A percentile compares a stretch with the other conserved stretches of the same genome.
Evolutionary conservation across 768 basidiomycete species (phyloP).

Genomic region (Pulveroboletus sp.): DNA sequence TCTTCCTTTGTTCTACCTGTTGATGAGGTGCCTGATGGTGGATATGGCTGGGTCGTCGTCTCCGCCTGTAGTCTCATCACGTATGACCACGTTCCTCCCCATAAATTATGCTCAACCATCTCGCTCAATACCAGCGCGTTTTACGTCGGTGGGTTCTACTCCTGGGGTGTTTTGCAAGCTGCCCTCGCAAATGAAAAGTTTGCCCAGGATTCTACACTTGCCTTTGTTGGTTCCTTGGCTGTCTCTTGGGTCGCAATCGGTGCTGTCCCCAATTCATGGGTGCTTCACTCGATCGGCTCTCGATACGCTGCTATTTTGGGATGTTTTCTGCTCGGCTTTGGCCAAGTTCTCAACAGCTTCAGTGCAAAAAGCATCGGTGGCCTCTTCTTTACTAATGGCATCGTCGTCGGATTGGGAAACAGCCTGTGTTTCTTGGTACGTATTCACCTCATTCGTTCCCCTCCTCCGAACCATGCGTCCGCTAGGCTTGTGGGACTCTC

Average conservation of each 20-base stretch:
- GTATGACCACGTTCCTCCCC: conserved; percentile 12
- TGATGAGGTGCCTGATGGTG: conserved; percentile 26
- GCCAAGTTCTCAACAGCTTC: conserved; percentile 27
- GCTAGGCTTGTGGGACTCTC: conserved; percentile 30
- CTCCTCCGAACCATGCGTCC: background rate
- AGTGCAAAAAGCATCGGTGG: conserved; percentile 20
- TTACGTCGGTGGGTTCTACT: conserved; percentile 25
- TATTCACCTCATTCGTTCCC: background rate
- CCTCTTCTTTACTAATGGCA: conserved; percentile 29
- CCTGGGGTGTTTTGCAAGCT: conserved; percentile 32
- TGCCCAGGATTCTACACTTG: conserved; percentile 23
- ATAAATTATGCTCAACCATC: background rate
- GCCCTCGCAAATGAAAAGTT: conserved; percentile 26
- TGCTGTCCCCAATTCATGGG: conserved; percentile 27
- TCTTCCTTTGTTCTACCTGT: background rate
- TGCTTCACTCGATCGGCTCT: conserved; percentile 31
- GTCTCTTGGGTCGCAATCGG: conserved; percentile 29
- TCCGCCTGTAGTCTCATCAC: conserved; percentile 26
- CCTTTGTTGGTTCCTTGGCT: conserved; percentile 33
- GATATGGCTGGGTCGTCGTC: conserved; percentile 34
- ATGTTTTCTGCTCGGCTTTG: conserved; percentile 27
- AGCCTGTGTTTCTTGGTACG: conserved; percentile 26
- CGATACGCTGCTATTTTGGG: conserved; percentile 27
- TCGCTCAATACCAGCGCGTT: conserved; percentile 19
- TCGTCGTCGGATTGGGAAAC: conserved; percentile 28